Percentiles rank a stretch among this genome's conserved stretches.
phyloP scores from a whole-genome alignment of 768 basidiomycete genomes.

The Termitomyces sp. region DNA sequence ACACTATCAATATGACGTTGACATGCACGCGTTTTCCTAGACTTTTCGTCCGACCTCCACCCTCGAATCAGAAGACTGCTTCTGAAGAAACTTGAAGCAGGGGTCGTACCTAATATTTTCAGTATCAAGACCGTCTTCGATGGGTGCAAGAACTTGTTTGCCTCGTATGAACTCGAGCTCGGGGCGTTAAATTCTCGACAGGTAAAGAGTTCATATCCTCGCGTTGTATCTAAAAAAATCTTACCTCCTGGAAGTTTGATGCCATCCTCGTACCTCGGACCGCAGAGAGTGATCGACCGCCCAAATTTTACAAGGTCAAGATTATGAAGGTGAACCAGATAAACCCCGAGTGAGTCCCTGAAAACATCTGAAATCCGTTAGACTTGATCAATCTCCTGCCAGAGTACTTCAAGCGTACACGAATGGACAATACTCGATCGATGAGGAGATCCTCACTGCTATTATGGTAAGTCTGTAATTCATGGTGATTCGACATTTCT shows the following conservation, averaged over 20 bases:
- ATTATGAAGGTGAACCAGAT: conserved; percentile 56
- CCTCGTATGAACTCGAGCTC: conserved; percentile 8
- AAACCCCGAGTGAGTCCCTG: conserved; percentile 34
- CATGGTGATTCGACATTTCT: not conserved
- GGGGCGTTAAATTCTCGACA: conserved; percentile 3
- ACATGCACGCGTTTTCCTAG: not conserved
- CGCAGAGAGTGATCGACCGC: conserved; percentile 32
- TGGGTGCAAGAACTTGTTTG: conserved; percentile 49
- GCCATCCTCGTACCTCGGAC: conserved; percentile 32
- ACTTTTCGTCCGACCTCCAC: conserved; percentile 16
- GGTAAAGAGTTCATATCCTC: conserved; percentile 7
- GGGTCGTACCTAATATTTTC: conserved; percentile 49
- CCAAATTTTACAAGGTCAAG: conserved; percentile 49
- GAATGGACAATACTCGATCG: conserved; percentile 58
- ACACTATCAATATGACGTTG: not conserved
- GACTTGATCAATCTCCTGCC: not conserved
- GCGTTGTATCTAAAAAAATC: conserved; percentile 12
- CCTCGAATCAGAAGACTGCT: conserved; percentile 62
- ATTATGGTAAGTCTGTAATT: conserved; percentile 44
- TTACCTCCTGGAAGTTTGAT: conserved; percentile 11
- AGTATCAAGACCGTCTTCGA: conserved; percentile 72
- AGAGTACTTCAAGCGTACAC: conserved; percentile 66
- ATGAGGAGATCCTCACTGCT: conserved; percentile 58
- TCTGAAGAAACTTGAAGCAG: conserved; percentile 58
- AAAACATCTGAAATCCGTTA: not conserved